Evolutionary conservation across 2,329 filamentous ascomycete genomes (phyloP).

Genomic region (Pezizomycotina sp.): DNA sequence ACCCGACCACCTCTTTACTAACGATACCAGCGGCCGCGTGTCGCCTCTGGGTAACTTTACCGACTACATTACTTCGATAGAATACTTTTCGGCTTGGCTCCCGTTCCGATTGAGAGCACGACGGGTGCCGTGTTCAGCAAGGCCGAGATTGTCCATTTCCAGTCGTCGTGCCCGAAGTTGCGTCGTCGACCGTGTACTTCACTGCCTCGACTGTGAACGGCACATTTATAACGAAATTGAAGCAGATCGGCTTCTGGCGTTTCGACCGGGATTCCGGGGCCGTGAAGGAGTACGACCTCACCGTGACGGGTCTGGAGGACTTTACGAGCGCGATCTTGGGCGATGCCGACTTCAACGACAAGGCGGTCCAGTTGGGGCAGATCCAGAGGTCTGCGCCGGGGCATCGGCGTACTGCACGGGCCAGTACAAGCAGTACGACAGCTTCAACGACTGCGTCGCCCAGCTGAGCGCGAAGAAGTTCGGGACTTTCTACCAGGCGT

Average conservation of each 20-base stretch:
- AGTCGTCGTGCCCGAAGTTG: constrained; percentile 29
- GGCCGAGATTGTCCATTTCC: constrained; percentile 28
- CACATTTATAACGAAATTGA: constrained; percentile 27
- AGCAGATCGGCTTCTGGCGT: constrained; percentile 34
- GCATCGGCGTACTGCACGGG: constrained; percentile 30
- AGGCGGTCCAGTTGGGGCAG: constrained; percentile 24
- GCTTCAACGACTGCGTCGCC: constrained; percentile 27
- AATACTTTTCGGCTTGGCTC: constrained; percentile 33
- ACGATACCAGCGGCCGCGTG: constrained; percentile 30
- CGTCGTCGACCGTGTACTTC: constrained; percentile 30
- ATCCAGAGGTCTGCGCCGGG: constrained; percentile 28
- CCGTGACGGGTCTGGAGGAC: constrained; percentile 31
- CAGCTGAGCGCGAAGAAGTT: constrained; percentile 28
- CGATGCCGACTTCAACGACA: constrained; percentile 25
- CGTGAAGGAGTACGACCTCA: constrained; percentile 33
- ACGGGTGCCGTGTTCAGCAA: constrained; percentile 27
- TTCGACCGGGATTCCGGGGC: constrained; percentile 33
- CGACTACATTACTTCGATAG: constrained; percentile 31
- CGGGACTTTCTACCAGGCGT: constrained; percentile 32
- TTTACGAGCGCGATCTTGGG: constrained; percentile 28
- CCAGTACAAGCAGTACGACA: constrained; percentile 29
- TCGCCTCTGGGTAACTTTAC: constrained; percentile 32
- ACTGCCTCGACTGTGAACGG: too few species aligned
- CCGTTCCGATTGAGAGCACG: constrained; percentile 26
- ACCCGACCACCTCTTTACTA: constrained; percentile 30